Percentiles rank a stretch among this genome's conserved stretches.
Conservation (phyloP, 2,329 filamentous ascomycete species). For the Alternaria brassicicola region DNA sequence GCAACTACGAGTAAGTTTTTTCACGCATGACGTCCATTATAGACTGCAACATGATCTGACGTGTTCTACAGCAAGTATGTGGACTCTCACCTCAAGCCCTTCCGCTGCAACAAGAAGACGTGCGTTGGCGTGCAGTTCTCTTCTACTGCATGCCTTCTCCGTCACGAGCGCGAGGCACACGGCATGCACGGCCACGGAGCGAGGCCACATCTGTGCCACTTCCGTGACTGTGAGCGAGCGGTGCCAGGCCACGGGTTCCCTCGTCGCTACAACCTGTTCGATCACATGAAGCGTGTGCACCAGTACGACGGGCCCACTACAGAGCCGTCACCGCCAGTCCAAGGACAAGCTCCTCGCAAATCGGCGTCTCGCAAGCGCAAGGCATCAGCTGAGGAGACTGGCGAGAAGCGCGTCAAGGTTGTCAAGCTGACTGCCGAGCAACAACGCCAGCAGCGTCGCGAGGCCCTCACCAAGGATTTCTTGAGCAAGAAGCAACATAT, state of each 20-base stretch:
- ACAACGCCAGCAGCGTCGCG: constrained; percentile 41
- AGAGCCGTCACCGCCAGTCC: constrained; percentile 41
- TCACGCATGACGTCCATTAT: neutral
- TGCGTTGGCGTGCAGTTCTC: constrained; percentile 91
- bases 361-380: constrained; percentile 45
- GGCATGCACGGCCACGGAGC: constrained; percentile 94
- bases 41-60: constrained; percentile 14
- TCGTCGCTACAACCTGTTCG: constrained; percentile 91
- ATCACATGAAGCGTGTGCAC: constrained; percentile 97
- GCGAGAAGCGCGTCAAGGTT: constrained; percentile 44
- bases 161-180: constrained; percentile 94
- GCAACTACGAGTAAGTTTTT: constrained; percentile 89
- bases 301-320: constrained; percentile 56
- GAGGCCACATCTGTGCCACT: constrained; percentile 88
- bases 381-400: constrained; percentile 37
- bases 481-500: constrained; percentile 44
- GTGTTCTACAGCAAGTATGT: constrained; percentile 78
- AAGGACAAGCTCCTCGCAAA: constrained; percentile 36
- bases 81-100: constrained; percentile 95
- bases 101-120: constrained; percentile 84
- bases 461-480: constrained; percentile 41
- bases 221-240: constrained; percentile 84
- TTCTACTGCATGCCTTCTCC: constrained; percentile 90
- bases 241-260: constrained; percentile 86
- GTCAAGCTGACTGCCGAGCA: constrained; percentile 42